Evolutionary conservation across 2,329 filamentous ascomycete genomes (phyloP).

Genomic region (Bipolaris gigantea): DNA sequence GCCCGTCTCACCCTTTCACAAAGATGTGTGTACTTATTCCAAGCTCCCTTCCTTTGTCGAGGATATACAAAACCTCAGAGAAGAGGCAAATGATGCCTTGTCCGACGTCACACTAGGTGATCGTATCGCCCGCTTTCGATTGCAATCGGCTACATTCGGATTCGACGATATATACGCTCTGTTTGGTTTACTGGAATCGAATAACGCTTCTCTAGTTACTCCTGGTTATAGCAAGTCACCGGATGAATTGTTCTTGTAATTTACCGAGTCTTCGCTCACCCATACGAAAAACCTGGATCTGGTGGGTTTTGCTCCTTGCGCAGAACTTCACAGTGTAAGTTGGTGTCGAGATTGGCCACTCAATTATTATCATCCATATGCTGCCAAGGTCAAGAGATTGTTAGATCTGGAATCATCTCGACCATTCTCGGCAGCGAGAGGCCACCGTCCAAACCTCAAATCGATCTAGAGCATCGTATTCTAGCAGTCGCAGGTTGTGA

Average conservation of each 20-base stretch:
- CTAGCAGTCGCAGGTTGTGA: not conserved
- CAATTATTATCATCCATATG: not conserved
- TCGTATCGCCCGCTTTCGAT: slow-evolving; percentile 1
- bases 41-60: not conserved
- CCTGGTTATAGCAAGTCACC: slow-evolving; percentile 5
- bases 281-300: slow-evolving; percentile 1
- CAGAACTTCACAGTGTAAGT: not conserved
- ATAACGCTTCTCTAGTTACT: not conserved
- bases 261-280: slow-evolving; percentile 4
- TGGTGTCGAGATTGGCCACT: slow-evolving; percentile 11
- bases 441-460: not conserved
- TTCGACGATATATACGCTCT: slow-evolving; percentile 13
- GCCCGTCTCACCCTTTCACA: not conserved
- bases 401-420: not conserved
- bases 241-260: slow-evolving; percentile 7
- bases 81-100: no score
- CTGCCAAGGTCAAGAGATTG: not conserved
- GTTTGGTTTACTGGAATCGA: slow-evolving; percentile 4
- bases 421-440: not conserved
- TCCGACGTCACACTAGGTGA: not conserved
- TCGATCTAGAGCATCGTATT: not conserved
- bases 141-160: slow-evolving; percentile 9
- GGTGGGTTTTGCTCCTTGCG: not conserved
- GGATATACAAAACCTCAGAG: not conserved
- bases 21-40: no score